Evolutionary conservation across 1,139 yeast genomes (phyloP), one percentile per base, ranked within the genome.

Genomic region (Arxiozyma heterogenica): DNA sequence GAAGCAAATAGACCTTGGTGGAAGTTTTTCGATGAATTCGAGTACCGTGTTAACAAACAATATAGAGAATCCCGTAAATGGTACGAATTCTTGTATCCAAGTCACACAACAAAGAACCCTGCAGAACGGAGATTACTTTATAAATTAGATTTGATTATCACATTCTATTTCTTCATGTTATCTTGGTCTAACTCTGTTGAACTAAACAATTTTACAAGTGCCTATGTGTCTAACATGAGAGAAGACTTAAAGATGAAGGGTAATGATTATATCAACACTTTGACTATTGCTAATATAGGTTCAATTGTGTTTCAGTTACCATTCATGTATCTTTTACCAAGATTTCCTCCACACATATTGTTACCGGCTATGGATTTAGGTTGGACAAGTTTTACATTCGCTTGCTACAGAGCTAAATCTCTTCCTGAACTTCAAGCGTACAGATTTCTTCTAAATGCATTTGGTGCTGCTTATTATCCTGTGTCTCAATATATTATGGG

Each of bases 131-230:
- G 64, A 49, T 71, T 85, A 51, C 72, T 86, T 50, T 67, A 78
- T 65, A 86, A 86, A 64, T 68, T 85, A 51, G 94, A 86, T 63
- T 55, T 83, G 15, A 63, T 83, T 47, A 72, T 85, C 58, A 78
- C 85, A 4, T 69, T 81, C 45, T 84, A 81, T 65, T 76, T 85
- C 41, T 73, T 83, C 61, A 70, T 82, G 70, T 80, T 83, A 22
- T 84, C 83, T 67, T 85, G 88, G 86, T 83, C 82, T 51, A 84
- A 84, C 64, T 82, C 82, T 55, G 71, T 85, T 52, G 91, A 85
- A 65, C 78, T 78, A 55, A 74, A 82, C 49, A 71, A 70, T 62
- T 71, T 81, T 52, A 79, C 80, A 54, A 82, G 81, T 64, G 89
- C 90, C n/a, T 85, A 84, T 64, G 82, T 84, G 49, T 78, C 84